phyloP scores from a whole-genome alignment of 2,329 filamentous ascomycete genomes.

The Talaromyces marneffei region DNA sequence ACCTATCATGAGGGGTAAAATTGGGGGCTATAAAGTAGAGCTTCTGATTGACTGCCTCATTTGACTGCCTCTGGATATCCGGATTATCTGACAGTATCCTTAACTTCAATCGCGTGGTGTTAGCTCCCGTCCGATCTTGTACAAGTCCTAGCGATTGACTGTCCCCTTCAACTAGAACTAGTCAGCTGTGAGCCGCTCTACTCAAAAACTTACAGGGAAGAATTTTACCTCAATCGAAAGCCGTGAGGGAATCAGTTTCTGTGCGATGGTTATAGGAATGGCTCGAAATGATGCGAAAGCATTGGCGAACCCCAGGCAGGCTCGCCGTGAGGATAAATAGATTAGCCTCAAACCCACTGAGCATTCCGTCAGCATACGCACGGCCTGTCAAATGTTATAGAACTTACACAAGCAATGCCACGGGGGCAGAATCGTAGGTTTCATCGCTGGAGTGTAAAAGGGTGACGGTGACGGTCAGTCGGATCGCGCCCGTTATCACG shows the following conservation, averaged over 20 bases:
- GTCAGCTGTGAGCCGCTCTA: not conserved
- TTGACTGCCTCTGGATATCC: no score
- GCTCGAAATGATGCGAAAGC: not conserved
- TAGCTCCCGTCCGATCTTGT: not conserved
- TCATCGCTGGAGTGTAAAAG: not conserved
- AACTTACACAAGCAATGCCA: not conserved
- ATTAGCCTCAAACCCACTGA: not conserved
- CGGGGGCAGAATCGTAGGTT: not conserved
- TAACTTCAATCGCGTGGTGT: not conserved
- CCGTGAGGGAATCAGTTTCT: not conserved
- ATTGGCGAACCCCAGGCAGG: not conserved
- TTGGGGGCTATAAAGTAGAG: no score
- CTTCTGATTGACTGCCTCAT: no score
- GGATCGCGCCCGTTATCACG: not conserved
- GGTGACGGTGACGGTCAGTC: not conserved
- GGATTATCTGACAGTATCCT: no score
- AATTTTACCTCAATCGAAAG: not conserved
- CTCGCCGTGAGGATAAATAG: not conserved
- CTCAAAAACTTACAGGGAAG: not conserved
- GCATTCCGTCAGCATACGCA: not conserved
- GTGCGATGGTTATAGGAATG: not conserved
- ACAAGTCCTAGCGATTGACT: not conserved
- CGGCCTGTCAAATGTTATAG: not conserved
- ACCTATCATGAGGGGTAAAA: no score
- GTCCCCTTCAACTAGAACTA: not conserved